Evolutionary conservation across 2,329 filamentous ascomycete species (phyloP).

Genomic region (Pseudofabraea citricarpa): DNA sequence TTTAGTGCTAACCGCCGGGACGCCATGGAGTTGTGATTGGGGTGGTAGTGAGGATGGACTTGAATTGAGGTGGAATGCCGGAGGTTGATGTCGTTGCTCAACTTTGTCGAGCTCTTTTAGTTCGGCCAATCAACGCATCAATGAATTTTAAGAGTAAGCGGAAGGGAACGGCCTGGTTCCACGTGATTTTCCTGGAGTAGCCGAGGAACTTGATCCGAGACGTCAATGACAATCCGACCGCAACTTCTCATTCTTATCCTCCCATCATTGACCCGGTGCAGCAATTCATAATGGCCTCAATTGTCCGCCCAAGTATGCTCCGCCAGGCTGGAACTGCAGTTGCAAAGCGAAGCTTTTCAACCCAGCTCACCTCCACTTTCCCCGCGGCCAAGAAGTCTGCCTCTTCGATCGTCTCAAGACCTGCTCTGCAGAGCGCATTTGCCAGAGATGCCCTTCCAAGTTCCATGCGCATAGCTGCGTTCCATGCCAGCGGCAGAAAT

Average conservation of each 20-base stretch:
- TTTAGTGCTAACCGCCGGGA: slow-evolving; percentile 96
- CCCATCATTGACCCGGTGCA: slow-evolving; percentile 9
- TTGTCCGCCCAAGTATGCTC: slow-evolving; percentile 43
- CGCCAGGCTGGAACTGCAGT: slow-evolving; percentile 39
- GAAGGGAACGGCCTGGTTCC: not conserved
- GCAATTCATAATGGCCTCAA: slow-evolving; percentile 41
- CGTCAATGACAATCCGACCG: slow-evolving; percentile 5
- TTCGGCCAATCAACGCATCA: slow-evolving; percentile 15
- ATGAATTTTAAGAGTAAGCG: slow-evolving; percentile 1
- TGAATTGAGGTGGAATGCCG: slow-evolving; percentile 18
- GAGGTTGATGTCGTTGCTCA: slow-evolving; percentile 15
- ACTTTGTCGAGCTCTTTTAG: slow-evolving; percentile 18
- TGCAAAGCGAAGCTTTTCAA: slow-evolving; percentile 38
- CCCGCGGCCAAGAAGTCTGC: slow-evolving; percentile 26
- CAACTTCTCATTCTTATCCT: slow-evolving; percentile 5
- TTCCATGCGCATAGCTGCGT: slow-evolving; percentile 61
- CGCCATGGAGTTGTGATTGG: slow-evolving; percentile 59
- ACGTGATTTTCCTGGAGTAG: slow-evolving; percentile 6
- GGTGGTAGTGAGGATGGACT: slow-evolving; percentile 11
- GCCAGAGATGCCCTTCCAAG: slow-evolving; percentile 34
- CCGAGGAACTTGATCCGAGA: slow-evolving; percentile 11
- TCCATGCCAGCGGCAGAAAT: slow-evolving; percentile 77
- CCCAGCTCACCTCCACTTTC: slow-evolving; percentile 29
- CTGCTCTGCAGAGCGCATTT: slow-evolving; percentile 27
- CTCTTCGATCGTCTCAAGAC: slow-evolving; percentile 20